Evolutionary conservation across 345 rosid genomes (phyloP), one percentile per base, ranked within the genome.

Genomic region (Iberis pinnata): DNA sequence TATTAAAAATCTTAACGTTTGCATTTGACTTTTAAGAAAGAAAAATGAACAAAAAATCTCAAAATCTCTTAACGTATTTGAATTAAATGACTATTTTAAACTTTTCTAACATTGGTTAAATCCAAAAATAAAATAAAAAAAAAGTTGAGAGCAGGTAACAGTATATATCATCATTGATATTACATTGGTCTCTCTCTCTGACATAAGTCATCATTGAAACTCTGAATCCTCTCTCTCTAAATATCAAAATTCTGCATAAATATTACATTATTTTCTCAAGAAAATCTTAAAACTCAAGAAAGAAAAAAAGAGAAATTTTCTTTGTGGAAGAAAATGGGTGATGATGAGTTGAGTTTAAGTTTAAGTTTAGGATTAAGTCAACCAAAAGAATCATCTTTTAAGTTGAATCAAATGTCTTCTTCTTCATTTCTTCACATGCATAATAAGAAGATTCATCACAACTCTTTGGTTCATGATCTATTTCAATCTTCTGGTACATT

Each of bases 201-300:
- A 67, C 80, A 61, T 55, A 65, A 56, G 83, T 61, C 80, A 84
- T 78, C 78, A 79, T 77, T 77, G 83, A 64, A 65, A 53, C 62
- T 56, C 61, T 51, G 45, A 60, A 38, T 18, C 56, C 70, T 73
- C 55, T 69, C 75, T 64, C 65, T 70, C 12, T 13, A 8, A 33
- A 43, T 8, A 18, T 25, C 70, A 53, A 22, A 13, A 1, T 36
- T 14, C 19, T 56, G 53, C 43, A 49, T 55, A 67, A 47, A 68
- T 4, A 47, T 63, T 40, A 18, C 60, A 72, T 37, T 63, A 63
- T 58, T 63, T 63, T 61, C 59, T 16, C 46, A 12, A 36, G 41
- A 65, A 19, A 60, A 39, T 48, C 29, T 56, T 67, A 63, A 15
- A 60, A 4, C 32, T 14, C n/a, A 27, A 27, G 4, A 12, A 14